phyloP scores from a whole-genome alignment of 768 basidiomycete genomes.

The Tylopilus sp. region DNA sequence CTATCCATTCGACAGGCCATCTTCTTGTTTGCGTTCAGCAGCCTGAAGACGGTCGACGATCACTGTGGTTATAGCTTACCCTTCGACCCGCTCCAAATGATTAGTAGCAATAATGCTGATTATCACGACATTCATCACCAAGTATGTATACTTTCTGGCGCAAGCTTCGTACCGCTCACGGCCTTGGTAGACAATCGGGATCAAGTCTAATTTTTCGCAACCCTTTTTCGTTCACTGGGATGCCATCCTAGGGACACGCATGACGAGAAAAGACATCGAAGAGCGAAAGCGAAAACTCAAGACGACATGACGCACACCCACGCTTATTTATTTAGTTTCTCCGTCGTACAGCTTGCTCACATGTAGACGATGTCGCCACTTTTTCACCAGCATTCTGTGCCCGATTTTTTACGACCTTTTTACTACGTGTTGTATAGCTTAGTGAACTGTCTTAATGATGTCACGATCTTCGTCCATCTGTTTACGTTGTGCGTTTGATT shows the following conservation, averaged over 20 bases:
- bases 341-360: not conserved
- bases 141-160: conserved; percentile 36
- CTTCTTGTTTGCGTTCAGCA: conserved; percentile 78
- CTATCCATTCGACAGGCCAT: conserved; percentile 83
- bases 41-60: conserved; percentile 92
- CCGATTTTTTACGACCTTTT: no score
- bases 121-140: conserved; percentile 99
- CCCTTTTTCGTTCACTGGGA: conserved; percentile 99
- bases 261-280: conserved; percentile 69
- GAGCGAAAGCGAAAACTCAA: conserved; percentile 41
- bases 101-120: conserved; percentile 88
- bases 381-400: no score
- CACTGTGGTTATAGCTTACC: conserved; percentile 90
- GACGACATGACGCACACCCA: conserved; percentile 10
- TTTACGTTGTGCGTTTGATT: no score
- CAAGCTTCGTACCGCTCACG: not conserved
- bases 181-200: conserved; percentile 51
- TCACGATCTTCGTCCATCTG: no score
- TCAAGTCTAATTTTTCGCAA: conserved; percentile 94
- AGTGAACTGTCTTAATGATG: no score
- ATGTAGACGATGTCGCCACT: no score
- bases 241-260: conserved; percentile 72
- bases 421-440: no score
- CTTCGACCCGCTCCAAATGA: conserved; percentile 86
- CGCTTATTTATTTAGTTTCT: not conserved